A percentile compares a stretch with the other conserved stretches of the same genome.
Evolutionary conservation across 108 stramenopile genomes (phyloP).

Genomic region (Cylindrotheca fusiformis): DNA sequence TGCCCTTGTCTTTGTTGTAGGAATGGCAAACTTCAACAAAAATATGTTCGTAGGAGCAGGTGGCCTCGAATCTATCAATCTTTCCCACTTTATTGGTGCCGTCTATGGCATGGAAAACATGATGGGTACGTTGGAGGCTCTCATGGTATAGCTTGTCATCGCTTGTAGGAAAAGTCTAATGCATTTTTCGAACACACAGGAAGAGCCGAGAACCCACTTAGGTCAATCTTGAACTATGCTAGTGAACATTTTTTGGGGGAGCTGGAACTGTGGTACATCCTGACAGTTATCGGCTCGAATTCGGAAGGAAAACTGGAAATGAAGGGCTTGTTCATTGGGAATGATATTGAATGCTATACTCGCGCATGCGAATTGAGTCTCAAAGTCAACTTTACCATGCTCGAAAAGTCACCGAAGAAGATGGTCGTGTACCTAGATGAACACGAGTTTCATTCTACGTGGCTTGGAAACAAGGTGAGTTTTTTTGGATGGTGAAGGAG

Average conservation of each 20-base stretch:
- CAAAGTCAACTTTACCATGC: slow-evolving; percentile 86
- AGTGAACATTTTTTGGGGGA: slow-evolving; percentile 67
- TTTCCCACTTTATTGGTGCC: slow-evolving; percentile 95
- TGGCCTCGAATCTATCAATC: slow-evolving; percentile 91
- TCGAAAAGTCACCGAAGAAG: slow-evolving; percentile 72
- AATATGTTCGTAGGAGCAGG: slow-evolving; percentile 91
- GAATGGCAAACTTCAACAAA: slow-evolving; percentile 96
- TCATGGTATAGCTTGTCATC: no score
- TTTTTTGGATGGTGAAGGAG: no score
- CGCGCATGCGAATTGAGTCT: slow-evolving; percentile 85
- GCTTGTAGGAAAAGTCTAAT: no score
- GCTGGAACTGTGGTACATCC: slow-evolving; percentile 85
- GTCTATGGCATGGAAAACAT: slow-evolving; percentile 95
- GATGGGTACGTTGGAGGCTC: no score
- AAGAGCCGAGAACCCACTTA: slow-evolving; percentile 85
- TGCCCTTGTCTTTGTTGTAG: not conserved
- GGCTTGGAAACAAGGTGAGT: slow-evolving; percentile 97
- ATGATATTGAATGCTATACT: slow-evolving; percentile 86
- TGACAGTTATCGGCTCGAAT: slow-evolving; percentile 83
- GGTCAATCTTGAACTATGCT: slow-evolving; percentile 86
- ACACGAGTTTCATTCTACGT: slow-evolving; percentile 93
- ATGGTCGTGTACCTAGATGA: slow-evolving; percentile 89
- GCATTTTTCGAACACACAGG: no score
- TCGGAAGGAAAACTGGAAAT: slow-evolving; percentile 59
- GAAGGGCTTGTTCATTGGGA: slow-evolving; percentile 89